phyloP scores from a whole-genome alignment of 2,329 filamentous ascomycete genomes.

The Diatrype stigma region DNA sequence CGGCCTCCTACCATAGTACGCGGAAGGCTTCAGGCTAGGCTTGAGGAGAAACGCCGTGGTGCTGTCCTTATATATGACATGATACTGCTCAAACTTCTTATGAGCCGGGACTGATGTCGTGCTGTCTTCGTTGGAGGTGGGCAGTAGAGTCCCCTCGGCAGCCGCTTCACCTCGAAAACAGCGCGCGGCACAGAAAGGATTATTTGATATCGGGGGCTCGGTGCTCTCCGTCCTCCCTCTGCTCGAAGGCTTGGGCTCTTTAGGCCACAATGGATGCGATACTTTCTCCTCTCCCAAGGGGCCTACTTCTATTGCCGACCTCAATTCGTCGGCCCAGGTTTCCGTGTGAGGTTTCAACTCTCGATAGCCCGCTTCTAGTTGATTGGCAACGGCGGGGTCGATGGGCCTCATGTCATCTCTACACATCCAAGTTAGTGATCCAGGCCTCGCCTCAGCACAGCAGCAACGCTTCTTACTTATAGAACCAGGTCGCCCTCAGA shows the following conservation, averaged over 20 bases:
- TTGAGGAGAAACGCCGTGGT: constrained; percentile 80
- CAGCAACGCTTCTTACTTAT: constrained; percentile 48
- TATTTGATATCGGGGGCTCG: constrained; percentile 43
- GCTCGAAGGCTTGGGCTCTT: constrained; percentile 37
- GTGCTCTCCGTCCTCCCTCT: constrained; percentile 28
- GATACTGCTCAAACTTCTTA: constrained; percentile 66
- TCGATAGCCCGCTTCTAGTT: constrained; percentile 84
- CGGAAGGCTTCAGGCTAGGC: constrained; percentile 77
- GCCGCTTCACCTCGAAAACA: constrained; percentile 58
- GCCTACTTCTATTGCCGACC: constrained; percentile 86
- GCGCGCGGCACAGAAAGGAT: constrained; percentile 56
- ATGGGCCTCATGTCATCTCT: constrained; percentile 87
- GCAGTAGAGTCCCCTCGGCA: constrained; percentile 41
- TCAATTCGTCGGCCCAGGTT: constrained; percentile 88
- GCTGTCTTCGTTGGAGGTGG: constrained; percentile 32
- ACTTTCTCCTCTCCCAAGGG: constrained; percentile 89
- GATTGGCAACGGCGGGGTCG: constrained; percentile 80
- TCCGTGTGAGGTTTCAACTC: constrained; percentile 85
- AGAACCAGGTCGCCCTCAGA: constrained; percentile 91
- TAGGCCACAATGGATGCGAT: constrained; percentile 76
- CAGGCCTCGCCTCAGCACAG: neutral
- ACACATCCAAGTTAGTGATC: constrained; percentile 4
- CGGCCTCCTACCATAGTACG: constrained; percentile 77
- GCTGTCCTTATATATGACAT: constrained; percentile 81
- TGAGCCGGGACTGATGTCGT: constrained; percentile 37